Evolutionary conservation across 1,284 basidiomycete species (phyloP).

Genomic region (Boletellus sp.): DNA sequence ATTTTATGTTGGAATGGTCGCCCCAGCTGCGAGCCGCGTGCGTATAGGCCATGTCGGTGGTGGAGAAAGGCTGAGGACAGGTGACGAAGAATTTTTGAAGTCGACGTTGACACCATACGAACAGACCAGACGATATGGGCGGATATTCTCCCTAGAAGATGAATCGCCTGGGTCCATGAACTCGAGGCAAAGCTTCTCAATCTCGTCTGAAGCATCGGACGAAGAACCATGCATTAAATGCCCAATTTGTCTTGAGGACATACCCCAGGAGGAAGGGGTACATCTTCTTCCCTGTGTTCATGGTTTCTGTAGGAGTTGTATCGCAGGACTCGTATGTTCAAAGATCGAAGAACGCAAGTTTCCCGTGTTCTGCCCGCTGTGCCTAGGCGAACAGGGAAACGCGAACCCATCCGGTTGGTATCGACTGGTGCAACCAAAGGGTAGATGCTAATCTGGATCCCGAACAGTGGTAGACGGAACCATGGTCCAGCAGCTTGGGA

Average conservation of each 20-base stretch:
- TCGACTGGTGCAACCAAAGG: background rate
- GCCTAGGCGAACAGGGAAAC: slow-evolving; percentile 36
- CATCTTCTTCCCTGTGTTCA: slow-evolving; percentile 23
- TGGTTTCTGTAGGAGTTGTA: slow-evolving; percentile 41
- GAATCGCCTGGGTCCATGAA: background rate
- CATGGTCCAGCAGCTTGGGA: slow-evolving; percentile 42
- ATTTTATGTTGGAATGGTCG: background rate
- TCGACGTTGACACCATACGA: slow-evolving; percentile 17
- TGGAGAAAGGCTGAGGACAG: slow-evolving; percentile 6
- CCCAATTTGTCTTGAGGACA: slow-evolving; percentile 52
- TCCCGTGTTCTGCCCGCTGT: slow-evolving; percentile 59
- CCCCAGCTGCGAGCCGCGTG: background rate
- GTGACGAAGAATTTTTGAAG: background rate
- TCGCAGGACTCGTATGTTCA: slow-evolving; percentile 43
- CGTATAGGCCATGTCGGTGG: background rate
- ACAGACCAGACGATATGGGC: slow-evolving; percentile 23
- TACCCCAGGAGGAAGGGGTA: slow-evolving; percentile 37
- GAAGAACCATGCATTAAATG: slow-evolving; percentile 35
- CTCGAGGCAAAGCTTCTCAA: background rate
- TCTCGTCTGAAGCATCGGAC: slow-evolving; percentile 2
- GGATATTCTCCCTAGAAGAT: slow-evolving; percentile 23
- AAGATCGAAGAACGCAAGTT: slow-evolving; percentile 51
- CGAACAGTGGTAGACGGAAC: slow-evolving; percentile 39
- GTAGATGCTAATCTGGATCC: background rate
- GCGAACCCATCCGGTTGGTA: slow-evolving; percentile 39